These are phyloP conservation scores for Schizochytrium sp. DNA, from an alignment of 108 stramenopile genomes.

Conservation along the genomic window DNA sequence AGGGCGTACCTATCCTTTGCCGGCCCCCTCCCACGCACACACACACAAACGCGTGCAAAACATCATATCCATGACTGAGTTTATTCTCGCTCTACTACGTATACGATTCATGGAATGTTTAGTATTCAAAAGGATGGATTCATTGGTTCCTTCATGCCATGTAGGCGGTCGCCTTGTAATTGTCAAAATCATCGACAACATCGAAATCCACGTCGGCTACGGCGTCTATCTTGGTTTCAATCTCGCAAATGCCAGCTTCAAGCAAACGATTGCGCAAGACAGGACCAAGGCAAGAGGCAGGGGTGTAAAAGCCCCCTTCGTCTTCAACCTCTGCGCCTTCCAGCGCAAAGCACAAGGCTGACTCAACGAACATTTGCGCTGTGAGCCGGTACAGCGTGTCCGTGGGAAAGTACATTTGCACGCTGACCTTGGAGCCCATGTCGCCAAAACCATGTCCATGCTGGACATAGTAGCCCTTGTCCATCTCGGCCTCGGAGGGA, in stretches of 20 bases:
- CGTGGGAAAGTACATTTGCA: not conserved
- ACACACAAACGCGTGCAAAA: too few relatives aligned
- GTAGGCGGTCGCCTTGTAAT: too few relatives aligned
- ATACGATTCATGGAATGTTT: too few relatives aligned
- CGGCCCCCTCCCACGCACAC: too few relatives aligned
- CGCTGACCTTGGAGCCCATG: not conserved
- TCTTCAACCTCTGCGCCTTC: not conserved
- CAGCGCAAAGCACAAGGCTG: not conserved
- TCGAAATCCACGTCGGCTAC: not conserved
- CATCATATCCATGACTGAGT: too few relatives aligned
- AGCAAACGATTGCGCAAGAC: not conserved
- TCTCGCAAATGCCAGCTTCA: not conserved
- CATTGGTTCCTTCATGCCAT: too few relatives aligned
- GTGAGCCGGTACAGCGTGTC: not conserved
- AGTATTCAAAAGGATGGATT: too few relatives aligned
- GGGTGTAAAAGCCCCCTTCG: not conserved
- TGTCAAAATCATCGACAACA: not conserved
- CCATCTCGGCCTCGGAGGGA: not conserved
- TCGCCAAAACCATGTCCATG: not conserved
- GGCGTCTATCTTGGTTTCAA: not conserved
- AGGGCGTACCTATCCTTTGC: too few relatives aligned
- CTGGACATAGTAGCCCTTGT: not conserved
- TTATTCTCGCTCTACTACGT: too few relatives aligned
- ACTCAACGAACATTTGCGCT: not conserved
- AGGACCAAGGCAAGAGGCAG: not conserved